A percentile compares a stretch with the other conserved stretches of the same genome.
Conservation (phyloP, 139 green algal species). For the Picocystis salinarum region DNA sequence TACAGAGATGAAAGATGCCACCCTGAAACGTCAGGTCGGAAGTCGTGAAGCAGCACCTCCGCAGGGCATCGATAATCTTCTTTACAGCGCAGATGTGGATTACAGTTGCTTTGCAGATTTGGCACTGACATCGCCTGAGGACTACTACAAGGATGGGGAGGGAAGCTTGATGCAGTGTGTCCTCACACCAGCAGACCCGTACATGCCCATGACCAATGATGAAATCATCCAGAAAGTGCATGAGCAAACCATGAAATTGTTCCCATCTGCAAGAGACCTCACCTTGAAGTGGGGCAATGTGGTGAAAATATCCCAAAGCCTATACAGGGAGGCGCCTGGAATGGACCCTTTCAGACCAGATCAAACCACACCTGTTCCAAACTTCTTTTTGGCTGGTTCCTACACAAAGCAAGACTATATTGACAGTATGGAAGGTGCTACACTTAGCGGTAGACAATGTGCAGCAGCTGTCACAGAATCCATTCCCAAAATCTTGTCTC, state of each 20-base stretch:
- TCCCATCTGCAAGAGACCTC: constrained; percentile 58
- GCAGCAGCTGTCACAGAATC: too few species aligned
- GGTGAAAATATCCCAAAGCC: constrained; percentile 82
- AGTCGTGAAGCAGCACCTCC: constrained; percentile 10
- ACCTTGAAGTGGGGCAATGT: constrained; percentile 59
- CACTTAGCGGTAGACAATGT: constrained; percentile 48
- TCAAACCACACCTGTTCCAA: constrained; percentile 51
- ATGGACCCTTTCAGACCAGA: constrained; percentile 7
- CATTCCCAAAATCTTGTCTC: too few species aligned
- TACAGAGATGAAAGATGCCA: constrained; percentile 62
- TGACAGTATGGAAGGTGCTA: constrained; percentile 93
- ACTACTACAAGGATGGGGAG: constrained; percentile 81
- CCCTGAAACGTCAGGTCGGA: constrained; percentile 10
- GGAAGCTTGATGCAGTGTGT: constrained; percentile 85
- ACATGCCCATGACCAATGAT: constrained; percentile 75
- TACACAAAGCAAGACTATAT: constrained; percentile 99
- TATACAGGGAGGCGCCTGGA: constrained; percentile 72
- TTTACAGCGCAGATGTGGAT: constrained; percentile 77
- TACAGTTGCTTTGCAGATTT: constrained; percentile 95
- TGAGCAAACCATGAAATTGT: constrained; percentile 51
- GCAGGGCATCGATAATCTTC: constrained; percentile 74
- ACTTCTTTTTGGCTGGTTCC: constrained; percentile 85
- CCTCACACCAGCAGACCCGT: constrained; percentile 32
- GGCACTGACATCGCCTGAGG: constrained; percentile 64
- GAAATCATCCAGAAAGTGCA: constrained; percentile 63